Conservation (phyloP, 441 rosid genomes). For the Bocquillonia castaneifolia region DNA sequence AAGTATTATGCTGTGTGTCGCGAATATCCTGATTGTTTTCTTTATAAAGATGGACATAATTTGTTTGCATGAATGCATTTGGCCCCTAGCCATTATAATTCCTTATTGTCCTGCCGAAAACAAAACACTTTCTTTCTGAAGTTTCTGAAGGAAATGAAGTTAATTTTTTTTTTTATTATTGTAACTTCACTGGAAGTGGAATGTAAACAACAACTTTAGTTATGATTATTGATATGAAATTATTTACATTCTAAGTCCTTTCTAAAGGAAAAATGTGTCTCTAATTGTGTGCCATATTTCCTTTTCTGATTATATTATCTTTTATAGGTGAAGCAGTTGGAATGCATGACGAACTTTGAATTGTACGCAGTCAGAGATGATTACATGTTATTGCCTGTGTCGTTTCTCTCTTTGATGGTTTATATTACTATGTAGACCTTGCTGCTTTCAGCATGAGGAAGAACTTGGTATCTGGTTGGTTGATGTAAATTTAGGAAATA, state of each 20-base stretch:
- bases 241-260: not conserved
- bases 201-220: not conserved
- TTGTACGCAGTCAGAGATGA: constrained; percentile 13
- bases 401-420: not conserved
- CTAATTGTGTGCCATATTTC: not conserved
- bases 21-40: not conserved
- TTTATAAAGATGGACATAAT: not conserved
- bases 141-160: not conserved
- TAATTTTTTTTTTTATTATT: not conserved
- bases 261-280: not conserved
- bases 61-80: not conserved
- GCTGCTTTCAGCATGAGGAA: not conserved
- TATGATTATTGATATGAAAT: not conserved
- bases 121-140: not conserved
- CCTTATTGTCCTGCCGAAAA: not conserved
- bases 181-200: not conserved
- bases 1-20: not conserved
- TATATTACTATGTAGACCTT: not conserved
- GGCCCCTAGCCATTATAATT: not conserved
- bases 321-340: constrained; percentile 29
- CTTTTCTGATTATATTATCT: constrained; percentile 5
- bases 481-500: not conserved
- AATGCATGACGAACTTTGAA: constrained; percentile 48
- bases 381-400: not conserved
- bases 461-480: not conserved